Base-by-base conservation (phyloP, 2,329 filamentous ascomycete genomes). In the Sclerotinia borealis region DNA sequence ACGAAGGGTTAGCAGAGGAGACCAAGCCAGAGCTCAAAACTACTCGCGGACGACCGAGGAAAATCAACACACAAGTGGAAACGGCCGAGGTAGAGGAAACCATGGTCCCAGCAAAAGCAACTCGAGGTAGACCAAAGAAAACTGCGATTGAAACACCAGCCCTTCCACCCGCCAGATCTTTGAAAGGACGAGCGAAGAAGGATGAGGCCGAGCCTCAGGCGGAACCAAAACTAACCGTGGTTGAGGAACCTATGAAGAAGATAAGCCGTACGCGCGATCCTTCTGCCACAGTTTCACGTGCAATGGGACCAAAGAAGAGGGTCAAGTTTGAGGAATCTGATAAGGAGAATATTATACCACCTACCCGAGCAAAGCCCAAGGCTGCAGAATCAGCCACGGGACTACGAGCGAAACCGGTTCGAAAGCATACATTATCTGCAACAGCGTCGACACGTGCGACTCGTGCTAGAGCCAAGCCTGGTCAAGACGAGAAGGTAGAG, bases 301-400 rank as follows among this genome's bases (percentile, higher is more conserved):
- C 79, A 29, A 68, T 81, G 22, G 76, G 78, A 6, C 74, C 78
- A 39, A 86, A 83, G 77, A 88, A 87, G 77, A 80, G 78, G 3
- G 85, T 88, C 70, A 85, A 82, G 64, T 88, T 88, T 72, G 80
- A 86, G 71, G 72, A 73, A 68, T 82, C 83, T 3, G 85, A 86
- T 72, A 88, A 88, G 75, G 85, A 88, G 72, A 88, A 88, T 67
- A 75, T 85, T 43, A 72, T 78, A 25, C 83, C 82, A 17, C 68
- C 73, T 63, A 66, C 71, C 34, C 80, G 80, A 70, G 67, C 69
- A 8, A 74, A 76, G 64, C 66, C 67, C 13, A 78, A 77, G 66
- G 66, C 71, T 11, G 60, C 72, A 34, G 76, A 75, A 25, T 50
- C 72, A 52, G 69, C 68, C 34, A 76, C 75, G 19, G 78, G 78